Percentiles rank a stretch among this genome's conserved stretches.
These are phyloP conservation scores for Scheffersomyces quercinus DNA, from an alignment of 1,139 yeast genomes.

Conservation along the genomic window DNA sequence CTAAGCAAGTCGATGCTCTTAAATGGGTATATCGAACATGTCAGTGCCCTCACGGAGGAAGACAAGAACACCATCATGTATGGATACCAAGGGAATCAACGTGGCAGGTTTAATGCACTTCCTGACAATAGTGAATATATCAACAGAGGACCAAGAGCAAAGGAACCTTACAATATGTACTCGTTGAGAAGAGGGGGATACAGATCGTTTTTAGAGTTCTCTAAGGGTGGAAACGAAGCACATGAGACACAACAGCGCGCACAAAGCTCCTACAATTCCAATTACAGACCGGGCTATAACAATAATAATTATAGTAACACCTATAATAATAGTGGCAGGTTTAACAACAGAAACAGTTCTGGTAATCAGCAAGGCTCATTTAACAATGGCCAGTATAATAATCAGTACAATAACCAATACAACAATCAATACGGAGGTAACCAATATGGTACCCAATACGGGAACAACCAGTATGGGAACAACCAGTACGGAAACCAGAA, in stretches of 20 bases:
- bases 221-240: constrained; percentile 6
- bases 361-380: constrained; percentile 1
- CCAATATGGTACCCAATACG: constrained; percentile 3
- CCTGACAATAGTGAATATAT: constrained; percentile 40
- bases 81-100: constrained; percentile 26
- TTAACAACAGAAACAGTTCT: not conserved
- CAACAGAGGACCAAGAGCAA: constrained; percentile 45
- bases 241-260: constrained; percentile 12
- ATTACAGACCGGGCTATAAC: constrained; percentile 7
- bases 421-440: not conserved
- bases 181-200: constrained; percentile 46
- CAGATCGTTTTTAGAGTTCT: constrained; percentile 27
- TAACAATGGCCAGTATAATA: constrained; percentile 1
- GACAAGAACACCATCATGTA: constrained; percentile 67
- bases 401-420: constrained; percentile 2
- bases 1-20: constrained; percentile 79
- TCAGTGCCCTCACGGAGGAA: constrained; percentile 60
- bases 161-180: constrained; percentile 32
- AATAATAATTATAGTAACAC: constrained; percentile 3
- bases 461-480: constrained; percentile 8
- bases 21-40: constrained; percentile 72
- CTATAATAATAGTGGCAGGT: constrained; percentile 3
- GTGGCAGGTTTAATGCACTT: constrained; percentile 33
- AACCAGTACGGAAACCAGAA: constrained; percentile 5
- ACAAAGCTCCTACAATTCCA: constrained; percentile 7